Percentiles rank a stretch among this genome's conserved stretches.
phyloP scores from a whole-genome alignment of 345 rosid genomes.

The Brassica juncea region DNA sequence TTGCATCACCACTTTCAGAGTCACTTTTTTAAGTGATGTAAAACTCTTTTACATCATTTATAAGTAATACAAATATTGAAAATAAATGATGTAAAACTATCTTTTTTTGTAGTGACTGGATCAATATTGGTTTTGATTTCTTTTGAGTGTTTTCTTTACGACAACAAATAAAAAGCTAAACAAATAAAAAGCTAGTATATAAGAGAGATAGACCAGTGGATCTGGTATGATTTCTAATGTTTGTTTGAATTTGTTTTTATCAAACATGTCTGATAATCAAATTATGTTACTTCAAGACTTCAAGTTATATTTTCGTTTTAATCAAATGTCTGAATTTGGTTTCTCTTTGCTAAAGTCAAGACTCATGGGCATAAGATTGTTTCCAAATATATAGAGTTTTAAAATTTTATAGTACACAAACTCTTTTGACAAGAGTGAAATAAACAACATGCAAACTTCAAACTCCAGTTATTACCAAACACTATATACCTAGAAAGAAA shows the following conservation, averaged over 20 bases:
- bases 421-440: conserved; percentile 4
- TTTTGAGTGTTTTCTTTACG: neutral
- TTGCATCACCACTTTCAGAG: no score
- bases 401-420: conserved; percentile 3
- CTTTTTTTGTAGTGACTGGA: no score
- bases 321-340: no score
- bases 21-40: no score
- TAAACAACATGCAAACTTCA: conserved; percentile 8
- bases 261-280: no score
- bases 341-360: neutral
- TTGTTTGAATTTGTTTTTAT: neutral
- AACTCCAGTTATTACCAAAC: conserved; percentile 10
- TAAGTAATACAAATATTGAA: no score
- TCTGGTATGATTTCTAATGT: neutral
- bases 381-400: neutral
- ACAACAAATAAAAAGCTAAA: no score
- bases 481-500: conserved; percentile 23
- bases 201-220: neutral
- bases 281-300: neutral
- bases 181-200: no score
- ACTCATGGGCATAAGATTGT: neutral
- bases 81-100: no score
- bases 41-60: no score
- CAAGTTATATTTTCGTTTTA: neutral
- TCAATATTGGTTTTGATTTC: neutral